Evolutionary conservation across 306 rosid genomes (phyloP).

Genomic region (Cucurbita moschata): DNA sequence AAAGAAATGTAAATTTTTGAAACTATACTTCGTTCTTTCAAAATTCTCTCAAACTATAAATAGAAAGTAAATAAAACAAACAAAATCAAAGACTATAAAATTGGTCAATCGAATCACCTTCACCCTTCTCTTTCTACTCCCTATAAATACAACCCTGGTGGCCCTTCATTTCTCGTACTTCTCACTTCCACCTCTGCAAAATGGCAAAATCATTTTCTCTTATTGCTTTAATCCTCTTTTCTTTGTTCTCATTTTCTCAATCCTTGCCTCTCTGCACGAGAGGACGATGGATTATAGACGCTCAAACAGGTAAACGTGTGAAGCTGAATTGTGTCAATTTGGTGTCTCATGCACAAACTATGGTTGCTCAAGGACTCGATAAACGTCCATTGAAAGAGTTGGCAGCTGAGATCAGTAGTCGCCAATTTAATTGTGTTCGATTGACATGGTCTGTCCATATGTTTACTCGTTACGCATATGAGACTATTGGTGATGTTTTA

Average conservation of each 20-base stretch:
- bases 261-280: constrained; percentile 29
- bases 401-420: not conserved
- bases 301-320: constrained; percentile 13
- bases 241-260: constrained; percentile 3
- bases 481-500: constrained; percentile 5
- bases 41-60: no score
- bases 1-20: no score
- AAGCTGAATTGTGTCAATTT: constrained; percentile 30
- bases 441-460: constrained; percentile 31
- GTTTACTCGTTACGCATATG: constrained; percentile 23
- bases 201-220: not conserved
- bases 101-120: no score
- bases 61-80: no score
- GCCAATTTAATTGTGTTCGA: constrained; percentile 27
- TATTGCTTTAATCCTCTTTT: not conserved
- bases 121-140: not conserved
- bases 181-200: not conserved
- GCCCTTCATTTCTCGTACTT: not conserved
- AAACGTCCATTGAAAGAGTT: constrained; percentile 18
- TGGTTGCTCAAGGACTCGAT: constrained; percentile 45
- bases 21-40: no score
- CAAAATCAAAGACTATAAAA: no score
- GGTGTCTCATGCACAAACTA: constrained; percentile 27
- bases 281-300: constrained; percentile 30
- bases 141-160: not conserved